Conservation (phyloP, 306 rosid species). For the Ormosia semicastrata region DNA sequence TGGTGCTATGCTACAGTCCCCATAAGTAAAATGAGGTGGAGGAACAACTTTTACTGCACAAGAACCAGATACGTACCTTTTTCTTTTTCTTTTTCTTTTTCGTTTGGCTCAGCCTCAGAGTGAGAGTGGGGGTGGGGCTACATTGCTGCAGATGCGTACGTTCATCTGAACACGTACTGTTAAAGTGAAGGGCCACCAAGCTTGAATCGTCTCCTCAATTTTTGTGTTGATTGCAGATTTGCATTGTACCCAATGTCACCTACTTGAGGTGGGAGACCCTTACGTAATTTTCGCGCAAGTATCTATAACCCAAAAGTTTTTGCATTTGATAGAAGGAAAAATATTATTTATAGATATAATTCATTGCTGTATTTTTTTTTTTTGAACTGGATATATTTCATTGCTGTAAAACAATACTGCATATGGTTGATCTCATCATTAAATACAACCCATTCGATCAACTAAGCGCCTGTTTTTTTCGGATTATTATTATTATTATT, state of each 20-base stretch:
- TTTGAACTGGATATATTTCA: too few relatives aligned
- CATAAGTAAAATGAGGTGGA: neutral
- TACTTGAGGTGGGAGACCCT: neutral
- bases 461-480: too few relatives aligned
- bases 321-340: neutral
- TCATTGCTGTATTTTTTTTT: too few relatives aligned
- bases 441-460: too few relatives aligned
- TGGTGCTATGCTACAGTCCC: neutral
- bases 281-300: neutral
- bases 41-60: neutral
- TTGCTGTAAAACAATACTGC: too few relatives aligned
- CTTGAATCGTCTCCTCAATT: neutral
- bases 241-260: neutral
- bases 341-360: too few relatives aligned
- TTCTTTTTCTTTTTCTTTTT: too few relatives aligned
- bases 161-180: neutral
- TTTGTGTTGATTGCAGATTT: slow-evolving; percentile 13
- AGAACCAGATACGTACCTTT: neutral
- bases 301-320: neutral
- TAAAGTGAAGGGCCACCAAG: neutral
- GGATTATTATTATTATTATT: too few relatives aligned
- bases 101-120: neutral
- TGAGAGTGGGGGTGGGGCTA: neutral
- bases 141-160: neutral
- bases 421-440: too few relatives aligned